Conservation (phyloP, 768 basidiomycete species). For the Cyclocybe aegerita region DNA sequence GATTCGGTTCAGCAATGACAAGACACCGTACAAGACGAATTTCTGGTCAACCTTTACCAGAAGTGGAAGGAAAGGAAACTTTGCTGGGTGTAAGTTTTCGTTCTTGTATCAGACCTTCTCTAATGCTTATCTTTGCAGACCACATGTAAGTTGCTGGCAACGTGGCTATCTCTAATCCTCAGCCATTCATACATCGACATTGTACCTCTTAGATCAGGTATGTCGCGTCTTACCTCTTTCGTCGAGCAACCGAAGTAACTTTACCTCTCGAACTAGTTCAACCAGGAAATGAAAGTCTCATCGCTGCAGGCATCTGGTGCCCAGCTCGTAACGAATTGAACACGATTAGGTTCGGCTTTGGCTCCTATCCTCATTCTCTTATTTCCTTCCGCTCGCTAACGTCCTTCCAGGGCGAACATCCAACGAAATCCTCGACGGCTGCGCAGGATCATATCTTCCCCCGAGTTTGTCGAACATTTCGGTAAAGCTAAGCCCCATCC, state of each 20-base stretch:
- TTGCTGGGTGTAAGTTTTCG: conserved; percentile 71
- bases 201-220: conserved; percentile 25
- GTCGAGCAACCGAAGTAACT: conserved; percentile 2
- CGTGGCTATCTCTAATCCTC: neutral
- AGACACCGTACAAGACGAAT: conserved; percentile 90
- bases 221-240: conserved; percentile 5
- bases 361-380: neutral
- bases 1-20: conserved; percentile 91
- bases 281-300: conserved; percentile 62
- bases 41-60: conserved; percentile 86
- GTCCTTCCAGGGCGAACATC: conserved; percentile 53
- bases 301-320: conserved; percentile 83
- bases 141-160: conserved; percentile 49
- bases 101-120: neutral
- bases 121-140: conserved; percentile 38
- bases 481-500: conserved; percentile 65
- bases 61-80: conserved; percentile 87
- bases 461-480: conserved; percentile 75
- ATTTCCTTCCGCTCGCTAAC: neutral
- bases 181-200: neutral
- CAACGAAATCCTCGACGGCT: conserved; percentile 59
- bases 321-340: conserved; percentile 78
- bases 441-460: conserved; percentile 61
- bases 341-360: conserved; percentile 56
- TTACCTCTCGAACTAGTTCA: conserved; percentile 41